Percentiles rank a stretch among this genome's conserved stretches.
Conservation (phyloP, 2,329 filamentous ascomycete species). For the Fusarium sp. region DNA sequence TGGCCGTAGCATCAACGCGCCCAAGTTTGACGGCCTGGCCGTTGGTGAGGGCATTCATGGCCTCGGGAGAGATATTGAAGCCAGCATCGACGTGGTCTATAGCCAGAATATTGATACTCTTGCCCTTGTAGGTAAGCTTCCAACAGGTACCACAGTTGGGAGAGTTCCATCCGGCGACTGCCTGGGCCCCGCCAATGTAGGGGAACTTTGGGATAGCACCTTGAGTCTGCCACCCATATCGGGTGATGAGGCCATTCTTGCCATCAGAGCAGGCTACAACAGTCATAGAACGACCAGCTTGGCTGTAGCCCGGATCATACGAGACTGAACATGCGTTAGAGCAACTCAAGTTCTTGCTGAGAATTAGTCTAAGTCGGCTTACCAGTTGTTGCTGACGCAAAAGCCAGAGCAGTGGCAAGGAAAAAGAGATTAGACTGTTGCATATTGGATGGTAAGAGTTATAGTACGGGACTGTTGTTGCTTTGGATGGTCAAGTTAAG, state of each 20-base stretch:
- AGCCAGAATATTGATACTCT: slow-evolving; percentile 64
- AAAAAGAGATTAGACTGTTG: slow-evolving; percentile 53
- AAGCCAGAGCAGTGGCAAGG: slow-evolving; percentile 50
- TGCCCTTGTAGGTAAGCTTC: slow-evolving; percentile 62
- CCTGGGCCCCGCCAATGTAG: slow-evolving; percentile 64
- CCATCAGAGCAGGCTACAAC: slow-evolving; percentile 75
- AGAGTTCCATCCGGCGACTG: slow-evolving; percentile 66
- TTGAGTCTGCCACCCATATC: slow-evolving; percentile 67
- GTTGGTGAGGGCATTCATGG: slow-evolving; percentile 66
- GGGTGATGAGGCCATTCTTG: slow-evolving; percentile 71
- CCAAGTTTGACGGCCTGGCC: slow-evolving; percentile 62
- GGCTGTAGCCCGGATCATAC: slow-evolving; percentile 78
- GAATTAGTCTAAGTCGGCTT: not conserved
- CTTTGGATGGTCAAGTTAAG: not conserved
- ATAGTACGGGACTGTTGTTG: not conserved
- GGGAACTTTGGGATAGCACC: slow-evolving; percentile 63
- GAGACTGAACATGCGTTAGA: slow-evolving; percentile 60
- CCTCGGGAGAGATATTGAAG: slow-evolving; percentile 66
- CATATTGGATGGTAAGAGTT: slow-evolving; percentile 50
- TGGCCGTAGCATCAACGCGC: slow-evolving; percentile 60
- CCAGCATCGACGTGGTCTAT: slow-evolving; percentile 62
- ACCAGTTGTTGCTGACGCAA: slow-evolving; percentile 51
- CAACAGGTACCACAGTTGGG: slow-evolving; percentile 69
- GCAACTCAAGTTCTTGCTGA: no score
- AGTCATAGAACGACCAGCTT: slow-evolving; percentile 63